Percentiles rank a stretch among this genome's conserved stretches.
These are phyloP conservation scores for Diaporthe sp. DNA, from an alignment of 2,329 filamentous ascomycete species.

Conservation along the genomic window DNA sequence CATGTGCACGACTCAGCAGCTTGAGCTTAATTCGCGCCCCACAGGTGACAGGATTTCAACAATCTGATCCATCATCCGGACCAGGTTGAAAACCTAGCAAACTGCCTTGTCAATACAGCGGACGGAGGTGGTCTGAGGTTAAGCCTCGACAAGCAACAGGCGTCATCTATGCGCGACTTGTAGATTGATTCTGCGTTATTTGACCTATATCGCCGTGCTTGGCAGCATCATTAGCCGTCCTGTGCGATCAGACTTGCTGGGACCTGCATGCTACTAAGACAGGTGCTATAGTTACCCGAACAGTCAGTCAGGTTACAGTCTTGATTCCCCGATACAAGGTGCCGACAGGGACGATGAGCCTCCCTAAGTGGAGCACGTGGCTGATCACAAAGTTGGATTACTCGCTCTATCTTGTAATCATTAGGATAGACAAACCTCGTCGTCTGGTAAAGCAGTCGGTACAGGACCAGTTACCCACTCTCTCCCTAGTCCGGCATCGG, in stretches of 20 bases:
- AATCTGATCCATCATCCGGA: neutral
- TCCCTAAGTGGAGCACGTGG: constrained; percentile 4
- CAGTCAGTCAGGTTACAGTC: constrained; percentile 1
- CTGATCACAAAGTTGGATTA: neutral
- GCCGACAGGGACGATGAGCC: neutral
- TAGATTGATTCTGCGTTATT: constrained; percentile 5
- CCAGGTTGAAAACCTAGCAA: neutral
- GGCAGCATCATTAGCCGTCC: constrained; percentile 19
- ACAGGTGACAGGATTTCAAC: neutral
- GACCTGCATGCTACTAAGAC: constrained; percentile 7
- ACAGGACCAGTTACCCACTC: neutral
- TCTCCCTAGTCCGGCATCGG: constrained; percentile 8
- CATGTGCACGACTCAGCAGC: constrained; percentile 23
- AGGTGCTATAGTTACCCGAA: constrained; percentile 6
- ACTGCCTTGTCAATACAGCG: neutral
- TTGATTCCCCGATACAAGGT: neutral
- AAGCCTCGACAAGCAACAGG: neutral
- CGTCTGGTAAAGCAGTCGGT: neutral
- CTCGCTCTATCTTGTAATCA: constrained; percentile 1
- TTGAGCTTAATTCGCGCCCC: neutral
- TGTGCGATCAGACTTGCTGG: neutral
- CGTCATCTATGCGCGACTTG: constrained; percentile 14
- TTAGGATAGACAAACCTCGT: constrained; percentile 4
- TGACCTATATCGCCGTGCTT: constrained; percentile 13
- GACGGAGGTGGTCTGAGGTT: neutral